Conservation (phyloP, 2,329 filamentous ascomycete species). For the Pseudocercospora pini-densiflorae region DNA sequence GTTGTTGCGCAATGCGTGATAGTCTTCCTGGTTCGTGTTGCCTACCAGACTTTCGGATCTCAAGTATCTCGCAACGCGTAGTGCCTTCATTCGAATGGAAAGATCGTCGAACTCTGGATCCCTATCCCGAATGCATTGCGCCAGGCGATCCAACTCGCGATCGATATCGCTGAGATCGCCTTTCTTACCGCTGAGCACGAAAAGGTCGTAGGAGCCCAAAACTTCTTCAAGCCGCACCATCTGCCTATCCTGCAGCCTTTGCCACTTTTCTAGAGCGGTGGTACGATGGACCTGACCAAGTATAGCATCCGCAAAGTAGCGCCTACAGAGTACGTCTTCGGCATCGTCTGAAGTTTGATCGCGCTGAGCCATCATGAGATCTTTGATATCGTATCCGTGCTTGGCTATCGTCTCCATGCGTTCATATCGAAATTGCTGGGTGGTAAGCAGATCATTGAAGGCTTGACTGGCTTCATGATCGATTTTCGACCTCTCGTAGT, state of each 20-base stretch:
- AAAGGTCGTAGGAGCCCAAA: conserved; percentile 85
- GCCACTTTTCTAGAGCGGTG: conserved; percentile 80
- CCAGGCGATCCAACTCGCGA: conserved; percentile 67
- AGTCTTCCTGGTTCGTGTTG: conserved; percentile 64
- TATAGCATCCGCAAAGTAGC: conserved; percentile 74
- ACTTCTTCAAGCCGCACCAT: conserved; percentile 70
- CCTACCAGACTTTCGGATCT: conserved; percentile 71
- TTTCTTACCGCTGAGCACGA: conserved; percentile 73
- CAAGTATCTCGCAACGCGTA: conserved; percentile 71
- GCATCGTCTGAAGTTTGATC: conserved; percentile 61
- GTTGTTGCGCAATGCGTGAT: conserved; percentile 82
- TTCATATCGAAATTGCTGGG: conserved; percentile 69
- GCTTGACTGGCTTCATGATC: conserved; percentile 41
- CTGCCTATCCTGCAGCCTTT: conserved; percentile 56
- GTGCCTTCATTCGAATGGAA: conserved; percentile 69
- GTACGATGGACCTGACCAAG: conserved; percentile 81
- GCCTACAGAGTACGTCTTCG: conserved; percentile 77
- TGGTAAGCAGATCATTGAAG: conserved; percentile 71
- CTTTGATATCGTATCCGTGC: conserved; percentile 86
- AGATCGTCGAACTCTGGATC: conserved; percentile 59
- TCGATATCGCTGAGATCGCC: conserved; percentile 72
- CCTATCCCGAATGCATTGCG: conserved; percentile 58
- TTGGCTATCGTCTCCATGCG: conserved; percentile 73
- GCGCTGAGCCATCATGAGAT: conserved; percentile 71
- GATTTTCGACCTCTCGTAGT: conserved; percentile 42